Evolutionary conservation across 345 rosid species (phyloP).

Genomic region (Brassica cretica): DNA sequence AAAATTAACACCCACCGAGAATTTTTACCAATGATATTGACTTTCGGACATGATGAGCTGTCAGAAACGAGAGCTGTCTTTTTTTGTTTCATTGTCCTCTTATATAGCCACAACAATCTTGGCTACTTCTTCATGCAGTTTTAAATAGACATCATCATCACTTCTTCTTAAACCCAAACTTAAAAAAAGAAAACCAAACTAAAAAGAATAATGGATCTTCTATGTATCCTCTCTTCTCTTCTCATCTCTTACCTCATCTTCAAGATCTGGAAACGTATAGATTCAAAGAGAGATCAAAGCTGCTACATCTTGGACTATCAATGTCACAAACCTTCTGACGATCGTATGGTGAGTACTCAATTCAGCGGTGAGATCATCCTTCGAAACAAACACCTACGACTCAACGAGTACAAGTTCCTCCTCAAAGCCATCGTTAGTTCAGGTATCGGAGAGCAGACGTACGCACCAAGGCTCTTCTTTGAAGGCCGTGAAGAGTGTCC

Average conservation of each 20-base stretch:
- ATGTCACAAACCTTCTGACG: slow-evolving; percentile 59
- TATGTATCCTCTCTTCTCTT: slow-evolving; percentile 33
- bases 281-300: slow-evolving; percentile 38
- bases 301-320: slow-evolving; percentile 75
- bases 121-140: slow-evolving; percentile 23
- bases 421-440: slow-evolving; percentile 57
- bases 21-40: slow-evolving; percentile 14
- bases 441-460: slow-evolving; percentile 76
- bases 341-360: slow-evolving; percentile 52
- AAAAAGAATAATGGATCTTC: slow-evolving; percentile 39
- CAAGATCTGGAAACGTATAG: slow-evolving; percentile 36
- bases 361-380: slow-evolving; percentile 43
- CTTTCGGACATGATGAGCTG: slow-evolving; percentile 30
- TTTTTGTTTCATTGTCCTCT: slow-evolving; percentile 6
- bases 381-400: slow-evolving; percentile 56
- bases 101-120: slow-evolving; percentile 32
- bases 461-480: slow-evolving; percentile 51
- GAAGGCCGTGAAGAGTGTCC: slow-evolving; percentile 55
- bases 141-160: slow-evolving; percentile 2
- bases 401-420: slow-evolving; percentile 62
- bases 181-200: too few species aligned
- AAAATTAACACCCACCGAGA: neutral
- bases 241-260: slow-evolving; percentile 38
- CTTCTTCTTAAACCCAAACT: slow-evolving; percentile 5
- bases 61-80: slow-evolving; percentile 26